Conservation (phyloP, 176 grass and related monocot species). For the Poa annua region DNA sequence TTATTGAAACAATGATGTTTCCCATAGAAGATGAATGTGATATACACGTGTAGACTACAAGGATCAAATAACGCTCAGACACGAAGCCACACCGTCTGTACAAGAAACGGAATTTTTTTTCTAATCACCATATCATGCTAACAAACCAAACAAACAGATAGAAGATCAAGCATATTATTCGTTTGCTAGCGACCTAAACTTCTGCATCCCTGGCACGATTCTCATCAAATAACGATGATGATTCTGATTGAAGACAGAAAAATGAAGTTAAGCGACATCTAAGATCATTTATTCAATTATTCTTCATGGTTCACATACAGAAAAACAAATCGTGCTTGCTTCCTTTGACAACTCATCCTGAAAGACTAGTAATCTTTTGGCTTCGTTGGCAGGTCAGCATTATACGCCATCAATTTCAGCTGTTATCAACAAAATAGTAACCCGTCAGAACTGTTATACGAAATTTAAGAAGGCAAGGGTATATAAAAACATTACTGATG, state of each 20-base stretch:
- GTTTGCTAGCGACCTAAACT: background rate
- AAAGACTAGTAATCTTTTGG: constrained; percentile 18
- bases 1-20: background rate
- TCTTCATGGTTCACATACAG: constrained; percentile 34
- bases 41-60: background rate
- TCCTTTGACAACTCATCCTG: constrained; percentile 26
- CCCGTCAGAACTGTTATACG: background rate
- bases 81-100: background rate
- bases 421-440: constrained; percentile 39
- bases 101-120: constrained; percentile 17
- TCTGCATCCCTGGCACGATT: background rate
- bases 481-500: background rate
- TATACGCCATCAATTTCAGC: constrained; percentile 47
- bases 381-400: constrained; percentile 26
- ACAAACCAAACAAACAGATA: background rate
- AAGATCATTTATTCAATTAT: constrained; percentile 27
- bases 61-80: background rate
- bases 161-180: background rate
- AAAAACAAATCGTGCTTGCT: constrained; percentile 20
- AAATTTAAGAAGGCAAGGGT: constrained; percentile 2
- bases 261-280: constrained; percentile 4
- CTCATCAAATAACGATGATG: constrained; percentile 20
- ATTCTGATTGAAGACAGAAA: background rate
- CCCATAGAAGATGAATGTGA: constrained; percentile 1
- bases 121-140: constrained; percentile 16